A percentile compares a stretch with the other conserved stretches of the same genome.
Evolutionary conservation across 768 basidiomycete species (phyloP).

Genomic region (Termitomyces sp.): DNA sequence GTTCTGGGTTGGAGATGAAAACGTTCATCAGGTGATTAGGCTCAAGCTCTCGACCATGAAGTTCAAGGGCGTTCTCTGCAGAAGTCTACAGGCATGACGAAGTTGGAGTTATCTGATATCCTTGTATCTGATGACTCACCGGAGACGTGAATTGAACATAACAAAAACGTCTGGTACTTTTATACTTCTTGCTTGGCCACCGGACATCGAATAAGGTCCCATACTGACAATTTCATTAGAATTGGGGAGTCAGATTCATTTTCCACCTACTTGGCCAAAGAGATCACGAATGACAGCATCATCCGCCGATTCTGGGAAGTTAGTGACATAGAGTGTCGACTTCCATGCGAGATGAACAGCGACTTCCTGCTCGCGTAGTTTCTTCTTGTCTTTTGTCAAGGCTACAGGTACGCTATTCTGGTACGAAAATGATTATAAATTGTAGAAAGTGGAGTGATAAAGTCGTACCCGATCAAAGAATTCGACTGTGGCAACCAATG

Average conservation of each 20-base stretch:
- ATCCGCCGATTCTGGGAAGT: conserved; percentile 85
- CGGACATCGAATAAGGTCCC: conserved; percentile 91
- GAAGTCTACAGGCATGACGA: conserved; percentile 35
- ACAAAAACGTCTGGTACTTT: conserved; percentile 85
- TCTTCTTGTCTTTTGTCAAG: conserved; percentile 93
- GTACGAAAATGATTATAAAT: background rate
- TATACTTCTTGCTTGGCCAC: conserved; percentile 98
- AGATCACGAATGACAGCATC: conserved; percentile 71
- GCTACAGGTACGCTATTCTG: conserved; percentile 84
- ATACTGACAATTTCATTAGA: conserved; percentile 48
- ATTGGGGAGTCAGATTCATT: background rate
- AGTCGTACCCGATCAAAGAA: conserved; percentile 61
- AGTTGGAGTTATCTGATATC: background rate
- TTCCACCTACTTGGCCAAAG: conserved; percentile 66
- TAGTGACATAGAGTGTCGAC: conserved; percentile 93
- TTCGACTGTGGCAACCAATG: conserved; percentile 83
- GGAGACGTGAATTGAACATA: conserved; percentile 90
- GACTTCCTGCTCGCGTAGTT: conserved; percentile 70
- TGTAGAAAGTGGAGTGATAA: background rate
- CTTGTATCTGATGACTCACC: conserved; percentile 41
- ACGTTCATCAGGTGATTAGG: conserved; percentile 69
- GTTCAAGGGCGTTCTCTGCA: conserved; percentile 74
- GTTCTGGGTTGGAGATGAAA: conserved; percentile 84
- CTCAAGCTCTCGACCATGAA: conserved; percentile 76
- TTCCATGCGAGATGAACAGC: conserved; percentile 89